These are phyloP conservation scores for Pseudozyma tsukubaensis DNA, from an alignment of 1,284 basidiomycete species.

Conservation along the genomic window DNA sequence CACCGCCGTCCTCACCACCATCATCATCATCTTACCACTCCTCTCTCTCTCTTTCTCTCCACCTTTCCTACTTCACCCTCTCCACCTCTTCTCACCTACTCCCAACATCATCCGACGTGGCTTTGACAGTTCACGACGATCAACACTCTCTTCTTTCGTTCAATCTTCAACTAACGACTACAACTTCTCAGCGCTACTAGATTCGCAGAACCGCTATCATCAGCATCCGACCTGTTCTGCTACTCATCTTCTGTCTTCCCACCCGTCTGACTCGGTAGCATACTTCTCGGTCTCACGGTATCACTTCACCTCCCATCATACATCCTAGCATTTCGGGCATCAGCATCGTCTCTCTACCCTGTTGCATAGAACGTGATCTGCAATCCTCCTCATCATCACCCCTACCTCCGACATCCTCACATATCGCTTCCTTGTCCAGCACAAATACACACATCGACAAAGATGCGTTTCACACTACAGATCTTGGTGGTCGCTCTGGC, in stretches of 20 bases:
- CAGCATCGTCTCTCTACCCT: constrained; percentile 13
- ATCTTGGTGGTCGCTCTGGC: constrained; percentile 39
- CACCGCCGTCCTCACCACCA: constrained; percentile 1
- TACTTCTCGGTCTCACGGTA: constrained; percentile 14
- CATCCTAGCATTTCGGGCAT: constrained; percentile 31
- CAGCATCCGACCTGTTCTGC: constrained; percentile 24
- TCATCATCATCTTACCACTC: constrained; percentile 4
- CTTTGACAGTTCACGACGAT: constrained; percentile 47
- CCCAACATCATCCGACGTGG: constrained; percentile 20
- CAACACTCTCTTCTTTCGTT: constrained; percentile 2
- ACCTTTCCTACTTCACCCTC: constrained; percentile 1
- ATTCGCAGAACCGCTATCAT: constrained; percentile 31
- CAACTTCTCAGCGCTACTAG: background rate
- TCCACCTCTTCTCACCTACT: constrained; percentile 15
- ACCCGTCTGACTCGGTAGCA: constrained; percentile 18
- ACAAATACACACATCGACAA: constrained; percentile 12
- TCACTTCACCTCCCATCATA: constrained; percentile 9
- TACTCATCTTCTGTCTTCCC: background rate
- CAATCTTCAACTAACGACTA: constrained; percentile 1
- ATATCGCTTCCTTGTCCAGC: background rate
- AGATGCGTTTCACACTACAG: constrained; percentile 47
- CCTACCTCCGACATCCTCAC: background rate
- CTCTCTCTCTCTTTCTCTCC: background rate
- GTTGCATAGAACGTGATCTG: constrained; percentile 24
- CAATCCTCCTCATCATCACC: constrained; percentile 9